Evolutionary conservation across 371 early-diverging fungal species (phyloP).

Genomic region (Mortierella sp.): DNA sequence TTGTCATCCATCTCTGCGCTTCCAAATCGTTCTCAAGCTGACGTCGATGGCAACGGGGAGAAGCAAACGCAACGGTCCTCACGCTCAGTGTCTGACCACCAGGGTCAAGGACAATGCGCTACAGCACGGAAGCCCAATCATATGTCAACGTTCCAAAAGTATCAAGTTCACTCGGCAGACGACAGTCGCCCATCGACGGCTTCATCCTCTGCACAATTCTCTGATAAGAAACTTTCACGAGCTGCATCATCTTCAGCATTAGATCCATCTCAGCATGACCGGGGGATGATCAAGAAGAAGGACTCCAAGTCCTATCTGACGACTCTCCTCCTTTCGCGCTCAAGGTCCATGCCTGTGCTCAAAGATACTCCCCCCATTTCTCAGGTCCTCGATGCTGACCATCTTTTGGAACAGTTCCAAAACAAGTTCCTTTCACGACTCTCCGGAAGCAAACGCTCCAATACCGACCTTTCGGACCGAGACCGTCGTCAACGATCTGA

Average conservation of each 20-base stretch:
- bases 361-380: background rate
- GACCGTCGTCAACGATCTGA: background rate
- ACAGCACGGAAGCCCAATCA: too few relatives aligned
- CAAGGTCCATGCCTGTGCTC: conserved; percentile 24
- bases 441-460: background rate
- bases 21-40: too few relatives aligned
- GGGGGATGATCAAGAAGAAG: background rate
- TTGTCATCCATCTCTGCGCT: conserved; percentile 14
- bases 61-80: background rate
- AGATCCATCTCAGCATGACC: background rate
- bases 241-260: background rate
- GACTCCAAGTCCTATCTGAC: conserved; percentile 10
- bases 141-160: too few relatives aligned
- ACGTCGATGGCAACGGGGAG: too few relatives aligned
- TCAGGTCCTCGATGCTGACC: background rate
- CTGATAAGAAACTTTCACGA: background rate
- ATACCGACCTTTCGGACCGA: background rate
- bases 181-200: background rate
- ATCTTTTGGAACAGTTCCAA: background rate
- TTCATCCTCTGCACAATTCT: background rate
- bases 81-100: too few relatives aligned
- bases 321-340: conserved; percentile 9
- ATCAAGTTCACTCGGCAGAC: too few relatives aligned
- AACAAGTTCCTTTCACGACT: background rate
- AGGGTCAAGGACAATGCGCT: too few relatives aligned